Base-by-base conservation (phyloP, 306 rosid genomes). In the Fragaria vesca region DNA sequence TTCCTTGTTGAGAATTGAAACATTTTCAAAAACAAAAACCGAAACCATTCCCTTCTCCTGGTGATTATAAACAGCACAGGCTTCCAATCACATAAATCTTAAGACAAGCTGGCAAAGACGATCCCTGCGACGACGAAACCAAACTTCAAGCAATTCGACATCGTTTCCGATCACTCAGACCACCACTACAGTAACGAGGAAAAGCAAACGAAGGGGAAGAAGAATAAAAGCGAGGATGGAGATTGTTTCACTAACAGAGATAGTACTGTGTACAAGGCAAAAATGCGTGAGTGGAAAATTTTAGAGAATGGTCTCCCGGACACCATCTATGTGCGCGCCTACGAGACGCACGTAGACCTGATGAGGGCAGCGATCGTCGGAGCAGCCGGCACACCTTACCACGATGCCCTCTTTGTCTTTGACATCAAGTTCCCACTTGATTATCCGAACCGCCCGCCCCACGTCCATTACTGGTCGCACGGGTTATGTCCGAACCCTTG, bases 321-420 rank as follows among this genome's bases (percentile, higher is more conserved):
- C 62, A 55, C 12, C 12, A 55, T 55, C 12, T 55, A 20, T 4
- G 63, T 21, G 63, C 13, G 32, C 12, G 30, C 9, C 24, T 57
- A 57, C 5, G 63, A 57, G 30, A 7, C 12, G 3, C 63, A 15
- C 15, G 30, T 57, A 4, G 13, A 57, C 5, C 63, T n/a, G 6
- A 57, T 57, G 30, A 21, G 63, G 12, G 63, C 13, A 0, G 93
- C 74, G 66, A 83, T 91, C 38, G 5, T 85, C 5, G 92, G 92
- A 8, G 81, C 86, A 8, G 82, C 87, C 9, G 97, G 87, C 15
- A 91, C 93, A 11, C 97, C 92, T 0, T 87, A 89, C 72, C 89
- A 86, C 63, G 88, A 91, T 6, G 90, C 74, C 0, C 83, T 88
- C 16, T 89, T 81, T 85, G 80, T 89, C 86, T 89, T 89, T 76